Conservation (phyloP, 2,329 filamentous ascomycete genomes). For the Fusarium nurragi region DNA sequence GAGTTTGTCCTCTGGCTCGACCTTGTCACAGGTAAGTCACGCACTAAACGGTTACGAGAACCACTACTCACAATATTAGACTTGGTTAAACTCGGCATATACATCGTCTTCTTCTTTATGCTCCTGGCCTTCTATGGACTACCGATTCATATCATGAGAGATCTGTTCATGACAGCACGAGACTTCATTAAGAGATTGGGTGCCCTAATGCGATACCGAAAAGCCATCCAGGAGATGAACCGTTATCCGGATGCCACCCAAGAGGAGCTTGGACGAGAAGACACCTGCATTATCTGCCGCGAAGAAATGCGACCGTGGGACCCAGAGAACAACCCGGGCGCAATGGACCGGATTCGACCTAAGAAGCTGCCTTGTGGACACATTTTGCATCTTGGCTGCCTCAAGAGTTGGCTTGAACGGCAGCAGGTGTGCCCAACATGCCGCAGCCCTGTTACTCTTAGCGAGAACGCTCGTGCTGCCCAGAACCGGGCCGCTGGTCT, state of each 20-base stretch:
- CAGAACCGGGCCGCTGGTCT: slow-evolving; percentile 45
- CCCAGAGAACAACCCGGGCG: slow-evolving; percentile 64
- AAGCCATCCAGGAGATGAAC: slow-evolving; percentile 94
- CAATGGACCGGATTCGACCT: slow-evolving; percentile 84
- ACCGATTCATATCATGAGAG: slow-evolving; percentile 95
- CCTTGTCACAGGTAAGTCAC: slow-evolving; percentile 74
- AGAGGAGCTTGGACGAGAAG: slow-evolving; percentile 85
- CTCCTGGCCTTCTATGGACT: slow-evolving; percentile 93
- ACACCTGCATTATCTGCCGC: slow-evolving; percentile 96
- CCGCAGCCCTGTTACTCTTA: slow-evolving; percentile 73
- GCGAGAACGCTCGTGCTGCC: slow-evolving; percentile 41
- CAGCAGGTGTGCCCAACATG: slow-evolving; percentile 98
- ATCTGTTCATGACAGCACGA: slow-evolving; percentile 91
- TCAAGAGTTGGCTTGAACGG: slow-evolving; percentile 96
- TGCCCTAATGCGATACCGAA: slow-evolving; percentile 88
- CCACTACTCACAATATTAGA: slow-evolving; percentile 61
- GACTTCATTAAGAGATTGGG: slow-evolving; percentile 91
- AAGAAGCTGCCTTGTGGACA: slow-evolving; percentile 98
- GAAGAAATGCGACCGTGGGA: slow-evolving; percentile 93
- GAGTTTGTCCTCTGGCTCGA: slow-evolving; percentile 92
- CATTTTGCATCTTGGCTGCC: slow-evolving; percentile 91
- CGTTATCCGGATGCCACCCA: slow-evolving; percentile 89
- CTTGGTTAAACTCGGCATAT: slow-evolving; percentile 89
- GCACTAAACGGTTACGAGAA: not conserved
- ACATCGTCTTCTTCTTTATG: slow-evolving; percentile 91